A percentile compares a stretch with the other conserved stretches of the same genome.
Evolutionary conservation across 1,284 basidiomycete species (phyloP).

Genomic region (Ustilago lituana): DNA sequence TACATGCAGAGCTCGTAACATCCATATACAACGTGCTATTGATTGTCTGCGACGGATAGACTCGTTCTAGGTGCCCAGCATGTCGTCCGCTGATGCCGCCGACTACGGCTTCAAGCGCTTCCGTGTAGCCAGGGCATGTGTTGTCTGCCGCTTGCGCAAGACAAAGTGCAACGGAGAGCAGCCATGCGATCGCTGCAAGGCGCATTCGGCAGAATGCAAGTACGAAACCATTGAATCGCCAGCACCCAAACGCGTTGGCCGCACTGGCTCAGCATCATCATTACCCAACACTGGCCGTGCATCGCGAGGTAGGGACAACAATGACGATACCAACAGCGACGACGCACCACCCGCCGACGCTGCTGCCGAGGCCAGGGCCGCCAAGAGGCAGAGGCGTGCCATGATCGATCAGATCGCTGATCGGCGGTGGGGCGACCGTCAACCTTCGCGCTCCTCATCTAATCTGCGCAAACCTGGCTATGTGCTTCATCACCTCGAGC

Average conservation of each 20-base stretch:
- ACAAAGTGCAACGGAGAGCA: constrained; percentile 50
- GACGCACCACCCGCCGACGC: constrained; percentile 14
- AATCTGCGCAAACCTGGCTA: constrained; percentile 33
- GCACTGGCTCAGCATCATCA: constrained; percentile 21
- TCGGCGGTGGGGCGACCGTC: constrained; percentile 33
- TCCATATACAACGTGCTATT: too few relatives aligned
- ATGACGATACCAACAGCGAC: constrained; percentile 14
- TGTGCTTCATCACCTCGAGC: constrained; percentile 34
- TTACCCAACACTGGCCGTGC: constrained; percentile 6
- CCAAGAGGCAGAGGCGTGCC: constrained; percentile 34
- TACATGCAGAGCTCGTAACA: too few relatives aligned
- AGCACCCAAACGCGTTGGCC: constrained; percentile 22
- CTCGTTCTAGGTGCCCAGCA: too few relatives aligned
- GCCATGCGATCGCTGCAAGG: constrained; percentile 48
- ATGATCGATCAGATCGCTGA: constrained; percentile 50
- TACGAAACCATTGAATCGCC: constrained; percentile 43
- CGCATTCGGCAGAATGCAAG: constrained; percentile 44
- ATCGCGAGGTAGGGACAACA: constrained; percentile 14
- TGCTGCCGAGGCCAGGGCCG: constrained; percentile 22
- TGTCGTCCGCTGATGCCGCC: constrained; percentile 49
- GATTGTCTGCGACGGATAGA: too few relatives aligned
- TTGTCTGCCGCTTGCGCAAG: constrained; percentile 46
- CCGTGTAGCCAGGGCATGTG: constrained; percentile 37
- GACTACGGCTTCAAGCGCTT: constrained; percentile 49
- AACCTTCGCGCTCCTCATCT: constrained; percentile 16